Evolutionary conservation across 345 rosid genomes (phyloP), one percentile per base, ranked within the genome.

Genomic region (Populus euphratica): DNA sequence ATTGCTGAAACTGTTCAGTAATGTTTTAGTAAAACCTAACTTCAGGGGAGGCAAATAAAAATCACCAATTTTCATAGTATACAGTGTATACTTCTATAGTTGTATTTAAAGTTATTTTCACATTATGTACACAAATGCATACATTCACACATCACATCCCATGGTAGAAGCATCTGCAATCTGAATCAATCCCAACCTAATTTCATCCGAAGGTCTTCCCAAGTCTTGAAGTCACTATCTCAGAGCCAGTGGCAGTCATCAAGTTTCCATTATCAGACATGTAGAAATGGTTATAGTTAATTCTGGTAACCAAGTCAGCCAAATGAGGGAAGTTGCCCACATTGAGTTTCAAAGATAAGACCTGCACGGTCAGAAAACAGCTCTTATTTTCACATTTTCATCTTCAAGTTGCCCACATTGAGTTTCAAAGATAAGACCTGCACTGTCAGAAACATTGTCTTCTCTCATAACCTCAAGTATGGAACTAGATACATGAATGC

Each of bases 271-370:
- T 84, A 27, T 86, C 97, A 69, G 99, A 92, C 96, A 93, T 91
- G 92, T 92, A 96, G 89, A 86, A 92, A 82, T 91, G 87, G 86
- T 96, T 96, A 85, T 93, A 92, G 76, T 93, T 96, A 80, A 96
- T 96, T 81, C 98, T 89, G 8, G 98, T 90, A 72, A 96, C 98
- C 77, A 96, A 79, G 86, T 93, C 95, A 50, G 97, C 94, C 83
- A 96, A 81, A 84, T 96, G 99, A 78, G 99, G 99, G 70, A 96
- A 96, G 85, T 92, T 91, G 67, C 96, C 96, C 79, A 92, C 95
- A 17, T 93, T 96, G 64, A 93, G 90, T 84, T 92, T 96, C 78
- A 92, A 92, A 23, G 98, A 93, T 59, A 96, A 77, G 2, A 96
- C 94, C 99, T 96, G 85, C 85, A 86, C 44, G 20, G 6, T 61